Conservation (phyloP, 1,139 yeast species). For the Suhomyces bolitotheri region DNA sequence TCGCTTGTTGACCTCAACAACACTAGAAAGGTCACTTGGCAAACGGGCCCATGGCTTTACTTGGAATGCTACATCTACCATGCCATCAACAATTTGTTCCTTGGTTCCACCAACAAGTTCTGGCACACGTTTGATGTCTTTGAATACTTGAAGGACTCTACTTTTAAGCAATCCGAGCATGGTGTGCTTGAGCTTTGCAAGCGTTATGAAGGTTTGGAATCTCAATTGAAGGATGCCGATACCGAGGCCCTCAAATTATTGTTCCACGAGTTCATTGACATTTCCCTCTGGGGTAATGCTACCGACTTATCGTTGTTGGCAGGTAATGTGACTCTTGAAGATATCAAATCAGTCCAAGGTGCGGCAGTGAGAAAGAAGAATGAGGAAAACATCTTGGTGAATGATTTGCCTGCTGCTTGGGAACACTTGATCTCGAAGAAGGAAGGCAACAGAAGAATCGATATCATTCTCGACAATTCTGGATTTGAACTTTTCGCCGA, state of each 20-base stretch:
- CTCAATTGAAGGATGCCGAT: constrained; percentile 35
- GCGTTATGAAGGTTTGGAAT: constrained; percentile 48
- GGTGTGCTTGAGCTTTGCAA: constrained; percentile 85
- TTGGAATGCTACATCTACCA: constrained; percentile 86
- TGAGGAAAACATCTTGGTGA: constrained; percentile 77
- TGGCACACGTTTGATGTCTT: constrained; percentile 76
- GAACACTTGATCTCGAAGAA: constrained; percentile 31
- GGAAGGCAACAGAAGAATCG: constrained; percentile 53
- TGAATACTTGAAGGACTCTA: constrained; percentile 62
- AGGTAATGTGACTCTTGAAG: constrained; percentile 75
- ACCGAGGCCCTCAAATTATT: constrained; percentile 47
- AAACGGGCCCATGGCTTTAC: constrained; percentile 88
- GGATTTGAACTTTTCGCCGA: constrained; percentile 96
- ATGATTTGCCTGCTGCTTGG: constrained; percentile 77
- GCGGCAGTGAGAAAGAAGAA: constrained; percentile 81
- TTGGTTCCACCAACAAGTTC: constrained; percentile 23
- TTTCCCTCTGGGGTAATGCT: constrained; percentile 97
- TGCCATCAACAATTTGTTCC: constrained; percentile 51
- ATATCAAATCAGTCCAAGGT: constrained; percentile 88
- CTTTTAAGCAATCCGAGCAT: constrained; percentile 70
- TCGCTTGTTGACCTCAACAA: constrained; percentile 33
- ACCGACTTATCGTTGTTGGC: constrained; percentile 89
- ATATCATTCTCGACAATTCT: constrained; percentile 88
- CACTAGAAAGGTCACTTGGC: constrained; percentile 57
- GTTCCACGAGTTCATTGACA: constrained; percentile 78